A percentile compares a stretch with the other conserved stretches of the same genome.
These are phyloP conservation scores for Gastrolobium villosum DNA, from an alignment of 306 rosid species.

Conservation along the genomic window DNA sequence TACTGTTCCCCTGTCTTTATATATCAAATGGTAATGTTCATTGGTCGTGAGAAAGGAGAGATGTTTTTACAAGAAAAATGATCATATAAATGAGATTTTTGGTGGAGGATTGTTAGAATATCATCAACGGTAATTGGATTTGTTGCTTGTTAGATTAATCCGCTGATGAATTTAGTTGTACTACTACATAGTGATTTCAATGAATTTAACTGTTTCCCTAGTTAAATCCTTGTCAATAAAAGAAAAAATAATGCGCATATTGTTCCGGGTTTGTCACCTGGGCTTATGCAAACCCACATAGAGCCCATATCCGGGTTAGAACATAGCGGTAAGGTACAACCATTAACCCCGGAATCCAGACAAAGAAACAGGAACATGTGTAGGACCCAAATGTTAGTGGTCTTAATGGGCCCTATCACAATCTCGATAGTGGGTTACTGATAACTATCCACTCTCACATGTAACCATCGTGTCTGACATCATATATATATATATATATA, in stretches of 20 bases:
- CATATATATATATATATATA: no score
- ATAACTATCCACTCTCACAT: no score
- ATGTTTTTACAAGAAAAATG: background rate
- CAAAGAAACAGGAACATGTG: no score
- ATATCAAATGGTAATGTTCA: background rate
- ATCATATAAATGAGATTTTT: background rate
- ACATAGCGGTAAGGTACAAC: no score
- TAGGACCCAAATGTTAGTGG: no score
- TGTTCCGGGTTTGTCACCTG: no score
- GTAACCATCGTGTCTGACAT: no score
- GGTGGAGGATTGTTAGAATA: background rate
- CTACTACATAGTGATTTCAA: background rate
- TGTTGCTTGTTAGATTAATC: slow-evolving; percentile 11
- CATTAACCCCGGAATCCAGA: no score
- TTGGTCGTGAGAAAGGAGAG: background rate
- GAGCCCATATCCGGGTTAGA: no score
- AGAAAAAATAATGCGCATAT: background rate
- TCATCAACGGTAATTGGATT: background rate
- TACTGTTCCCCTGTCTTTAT: background rate
- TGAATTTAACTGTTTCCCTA: background rate
- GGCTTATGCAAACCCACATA: no score
- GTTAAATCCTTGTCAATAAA: background rate
- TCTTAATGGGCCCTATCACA: no score
- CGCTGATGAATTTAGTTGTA: background rate
- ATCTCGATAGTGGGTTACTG: no score